Evolutionary conservation across 352 stramenopile species (phyloP).

Genomic region (Phytophthora uliginosa): DNA sequence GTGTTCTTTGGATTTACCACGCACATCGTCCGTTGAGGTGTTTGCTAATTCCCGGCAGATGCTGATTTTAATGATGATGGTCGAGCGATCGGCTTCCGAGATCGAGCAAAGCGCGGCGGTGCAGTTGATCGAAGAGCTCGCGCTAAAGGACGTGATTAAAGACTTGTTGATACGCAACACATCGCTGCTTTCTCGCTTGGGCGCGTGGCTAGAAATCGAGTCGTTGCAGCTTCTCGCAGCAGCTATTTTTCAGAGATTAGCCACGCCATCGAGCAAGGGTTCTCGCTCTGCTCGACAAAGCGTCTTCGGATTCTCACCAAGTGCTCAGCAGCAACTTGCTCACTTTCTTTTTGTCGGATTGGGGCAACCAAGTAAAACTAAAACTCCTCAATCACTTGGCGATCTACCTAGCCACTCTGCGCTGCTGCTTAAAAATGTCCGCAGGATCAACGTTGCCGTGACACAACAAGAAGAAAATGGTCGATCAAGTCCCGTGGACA

Average conservation of each 20-base stretch:
- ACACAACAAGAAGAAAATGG: slow-evolving; percentile 2
- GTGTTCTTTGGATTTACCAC: slow-evolving; percentile 39
- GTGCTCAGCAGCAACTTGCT: slow-evolving; percentile 45
- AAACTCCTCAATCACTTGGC: not conserved
- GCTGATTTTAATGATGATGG: slow-evolving; percentile 35
- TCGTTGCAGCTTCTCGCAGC: slow-evolving; percentile 16
- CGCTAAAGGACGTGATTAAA: slow-evolving; percentile 27
- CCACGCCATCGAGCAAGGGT: slow-evolving; percentile 6
- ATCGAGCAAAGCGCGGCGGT: slow-evolving; percentile 34
- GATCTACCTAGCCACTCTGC: not conserved
- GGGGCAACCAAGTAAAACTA: not conserved
- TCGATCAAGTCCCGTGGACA: not conserved
- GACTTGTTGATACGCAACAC: slow-evolving; percentile 10
- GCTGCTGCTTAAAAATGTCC: not conserved
- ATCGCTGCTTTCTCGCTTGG: slow-evolving; percentile 26
- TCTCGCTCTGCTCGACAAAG: not conserved
- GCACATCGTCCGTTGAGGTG: slow-evolving; percentile 27
- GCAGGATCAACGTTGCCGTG: slow-evolving; percentile 2
- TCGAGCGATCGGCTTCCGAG: slow-evolving; percentile 31
- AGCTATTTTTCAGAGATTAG: slow-evolving; percentile 15
- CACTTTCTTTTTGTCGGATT: slow-evolving; percentile 37
- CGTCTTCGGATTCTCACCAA: slow-evolving; percentile 36
- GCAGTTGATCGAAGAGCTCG: slow-evolving; percentile 35
- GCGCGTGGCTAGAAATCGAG: slow-evolving; percentile 20
- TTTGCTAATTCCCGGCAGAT: slow-evolving; percentile 34